Base-by-base conservation (phyloP, 306 rosid species). In the Casuarina glauca region DNA sequence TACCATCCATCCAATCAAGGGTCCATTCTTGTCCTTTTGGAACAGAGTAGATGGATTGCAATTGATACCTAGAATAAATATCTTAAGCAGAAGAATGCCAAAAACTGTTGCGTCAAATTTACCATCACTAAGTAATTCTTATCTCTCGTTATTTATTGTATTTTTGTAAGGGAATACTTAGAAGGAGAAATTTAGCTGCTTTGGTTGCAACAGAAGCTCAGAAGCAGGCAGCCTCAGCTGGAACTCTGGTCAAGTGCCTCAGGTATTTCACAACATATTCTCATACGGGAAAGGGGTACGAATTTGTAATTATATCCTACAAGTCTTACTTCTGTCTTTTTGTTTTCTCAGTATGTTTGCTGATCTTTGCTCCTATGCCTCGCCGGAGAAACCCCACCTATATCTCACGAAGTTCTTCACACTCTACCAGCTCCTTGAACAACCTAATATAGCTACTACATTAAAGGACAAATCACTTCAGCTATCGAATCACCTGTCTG, bases 141-240 rank as follows among this genome's bases (percentile, higher is more conserved):
- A 44, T 36, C 69, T 71, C 66, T 79, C 55, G 73, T 81, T n/a
- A 42, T 77, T 32, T 69, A 11, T 64, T 76, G 68, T 74, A 69
- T 70, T 78, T 87, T 83, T 69, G 52, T 45, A 88, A 95, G 99
- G 97, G 87, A 74, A 87, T 95, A 80, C 89, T 95, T 69, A 95
- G 97, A 79, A 91, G 93, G 86, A 85, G 88, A 82, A 83, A 88
- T 76, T 71, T 91, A 80, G 97, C 97, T n/a, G 86, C 96, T 81
- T 79, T 85, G 83, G 90, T 95, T 49, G 90, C 84, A 69, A 69
- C 81, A 82, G 96, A 93, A 86, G 98, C 99, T 78, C 97, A 95
- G 77, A 89, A 90, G 76, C 97, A 93, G 84, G 96, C 96, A 77
- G 76, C 85, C 17, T 84, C 83, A 54, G 97, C 99, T 75, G 85